Conservation (phyloP, 768 basidiomycete genomes). For the Lactarius hatsudake region DNA sequence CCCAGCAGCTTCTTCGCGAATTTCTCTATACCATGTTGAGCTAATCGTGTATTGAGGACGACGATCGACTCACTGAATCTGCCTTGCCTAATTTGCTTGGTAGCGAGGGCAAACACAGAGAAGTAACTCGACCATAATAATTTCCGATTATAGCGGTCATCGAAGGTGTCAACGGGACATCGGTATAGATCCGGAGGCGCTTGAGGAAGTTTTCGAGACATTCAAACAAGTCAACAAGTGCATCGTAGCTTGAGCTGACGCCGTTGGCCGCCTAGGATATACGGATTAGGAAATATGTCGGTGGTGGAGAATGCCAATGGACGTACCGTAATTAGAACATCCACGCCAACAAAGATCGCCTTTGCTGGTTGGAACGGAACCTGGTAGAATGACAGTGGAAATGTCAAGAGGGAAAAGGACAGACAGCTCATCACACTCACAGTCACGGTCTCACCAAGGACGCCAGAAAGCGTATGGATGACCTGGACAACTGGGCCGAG, state of each 20-base stretch:
- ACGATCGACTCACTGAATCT: neutral
- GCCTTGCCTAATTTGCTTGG: slow-evolving; percentile 5
- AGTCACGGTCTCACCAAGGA: neutral
- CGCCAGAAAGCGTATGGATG: neutral
- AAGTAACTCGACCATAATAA: slow-evolving; percentile 11
- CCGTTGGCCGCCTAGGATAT: neutral
- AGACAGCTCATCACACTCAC: neutral
- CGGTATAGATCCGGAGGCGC: slow-evolving; percentile 3
- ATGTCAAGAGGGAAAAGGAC: neutral
- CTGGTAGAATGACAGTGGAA: neutral
- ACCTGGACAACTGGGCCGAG: neutral
- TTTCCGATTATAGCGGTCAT: neutral
- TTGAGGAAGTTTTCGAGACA: slow-evolving; percentile 5
- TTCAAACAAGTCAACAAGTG: slow-evolving; percentile 3
- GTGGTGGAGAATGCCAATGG: too few relatives aligned
- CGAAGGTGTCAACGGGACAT: neutral
- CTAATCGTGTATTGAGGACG: too few relatives aligned
- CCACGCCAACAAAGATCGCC: neutral
- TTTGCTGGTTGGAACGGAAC: neutral
- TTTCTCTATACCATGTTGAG: neutral
- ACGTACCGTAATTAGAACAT: neutral
- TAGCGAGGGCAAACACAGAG: neutral
- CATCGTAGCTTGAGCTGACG: neutral
- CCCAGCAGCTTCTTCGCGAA: slow-evolving; percentile 4
- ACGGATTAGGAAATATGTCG: neutral